Evolutionary conservation across 2,329 filamentous ascomycete species (phyloP), one percentile per base, ranked within the genome.

Genomic region (Colletotrichum sp.): DNA sequence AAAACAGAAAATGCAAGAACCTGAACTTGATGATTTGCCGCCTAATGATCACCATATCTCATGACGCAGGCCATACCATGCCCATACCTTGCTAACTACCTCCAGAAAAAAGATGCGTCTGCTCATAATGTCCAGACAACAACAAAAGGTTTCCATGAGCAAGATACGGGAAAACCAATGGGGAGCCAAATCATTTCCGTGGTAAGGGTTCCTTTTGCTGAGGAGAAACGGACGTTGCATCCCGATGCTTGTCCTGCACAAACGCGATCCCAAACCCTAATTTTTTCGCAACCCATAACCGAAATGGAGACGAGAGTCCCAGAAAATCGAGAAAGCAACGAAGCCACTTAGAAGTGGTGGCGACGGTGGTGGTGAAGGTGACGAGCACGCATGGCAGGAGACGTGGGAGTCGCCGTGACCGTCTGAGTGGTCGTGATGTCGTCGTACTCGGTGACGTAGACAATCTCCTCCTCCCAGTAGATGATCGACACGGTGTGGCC

Each of bases 401-500:
- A 77, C 36, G 82, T 83, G 21, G 79, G 69, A n/a, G 81, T 81
- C 9, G 84, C 81, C 30, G 83, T 82, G 13, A 82, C 81, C 3
- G 85, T 85, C n/a, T 86, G 83, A 1, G 88, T 88, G 7, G 85
- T 82, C 4, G 86, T 86, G 26, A 83, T 82, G 28, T 86, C 84
- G 16, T 85, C 80, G 30, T 86, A 81, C 71, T 88, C 83, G 1
- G 89, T 91, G 18, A 91, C 88, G 68, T 88, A 91, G 32, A 92
- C 87, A 6, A 88, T 80, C 62, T 90, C 87, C 83, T 92, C 87
- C 69, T 90, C 88, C 88, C 90, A 91, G 15, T 92, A 82, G 26
- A 93, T 87, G 84, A 92, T 89, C 77, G 87, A 87, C 15, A 93
- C 89, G 8, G 87, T 79, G 60, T 86, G 85, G 68, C 87, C 87